phyloP scores from a whole-genome alignment of 108 stramenopile species.

The Cyclotella atomus region DNA sequence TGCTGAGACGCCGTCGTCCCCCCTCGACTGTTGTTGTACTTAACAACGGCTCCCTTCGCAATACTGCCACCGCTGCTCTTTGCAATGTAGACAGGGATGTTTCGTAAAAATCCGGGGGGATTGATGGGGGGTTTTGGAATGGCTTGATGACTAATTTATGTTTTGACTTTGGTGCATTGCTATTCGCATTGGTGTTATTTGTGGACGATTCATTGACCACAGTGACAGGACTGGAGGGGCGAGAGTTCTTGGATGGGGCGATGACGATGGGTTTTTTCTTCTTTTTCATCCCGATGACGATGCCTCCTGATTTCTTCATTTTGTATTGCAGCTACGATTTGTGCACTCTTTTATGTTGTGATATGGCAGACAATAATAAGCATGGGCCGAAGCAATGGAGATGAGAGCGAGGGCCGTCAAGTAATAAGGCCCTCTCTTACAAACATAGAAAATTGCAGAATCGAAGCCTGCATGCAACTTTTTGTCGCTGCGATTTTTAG shows the following conservation, averaged over 20 bases:
- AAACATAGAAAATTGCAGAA: too few relatives aligned
- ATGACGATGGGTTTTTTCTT: not conserved
- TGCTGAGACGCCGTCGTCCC: constrained; percentile 2
- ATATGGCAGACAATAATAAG: too few relatives aligned
- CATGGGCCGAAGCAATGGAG: too few relatives aligned
- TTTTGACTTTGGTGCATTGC: not conserved
- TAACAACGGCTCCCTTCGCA: constrained; percentile 18
- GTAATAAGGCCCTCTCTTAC: too few relatives aligned
- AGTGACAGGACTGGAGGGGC: not conserved
- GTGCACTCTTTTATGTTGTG: too few relatives aligned
- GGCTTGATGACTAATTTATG: constrained; percentile 71
- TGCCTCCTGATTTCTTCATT: constrained; percentile 18
- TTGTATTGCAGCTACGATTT: too few relatives aligned
- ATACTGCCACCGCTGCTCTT: constrained; percentile 49
- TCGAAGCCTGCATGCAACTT: too few relatives aligned
- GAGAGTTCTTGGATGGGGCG: not conserved
- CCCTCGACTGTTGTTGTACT: constrained; percentile 1
- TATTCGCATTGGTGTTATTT: not conserved
- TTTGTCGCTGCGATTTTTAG: too few relatives aligned
- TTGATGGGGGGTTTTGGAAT: constrained; percentile 72
- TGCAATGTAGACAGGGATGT: constrained; percentile 50
- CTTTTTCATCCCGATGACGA: constrained; percentile 13
- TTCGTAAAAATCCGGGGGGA: constrained; percentile 79
- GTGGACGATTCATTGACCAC: not conserved
- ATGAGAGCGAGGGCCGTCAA: too few relatives aligned